Evolutionary conservation across 2,329 filamentous ascomycete genomes (phyloP), one percentile per base, ranked within the genome.

Genomic region (Fusarium papillatum): DNA sequence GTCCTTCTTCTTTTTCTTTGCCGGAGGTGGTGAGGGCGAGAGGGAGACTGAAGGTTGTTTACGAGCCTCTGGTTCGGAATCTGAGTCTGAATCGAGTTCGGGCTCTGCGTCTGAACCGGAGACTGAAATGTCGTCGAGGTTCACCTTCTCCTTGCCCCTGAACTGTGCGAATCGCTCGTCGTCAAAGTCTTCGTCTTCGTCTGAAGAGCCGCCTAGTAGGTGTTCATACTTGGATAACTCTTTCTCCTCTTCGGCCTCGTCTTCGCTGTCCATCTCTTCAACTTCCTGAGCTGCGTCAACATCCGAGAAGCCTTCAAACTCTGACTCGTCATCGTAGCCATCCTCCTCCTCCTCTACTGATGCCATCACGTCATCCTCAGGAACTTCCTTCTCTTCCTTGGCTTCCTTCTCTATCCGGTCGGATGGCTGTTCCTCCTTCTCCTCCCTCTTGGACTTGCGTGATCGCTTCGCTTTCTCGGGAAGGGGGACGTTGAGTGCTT

Each of bases 401-500:
- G 61, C 19, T 6, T 67, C 64, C n/a, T 77, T 76, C 41, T 73
- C 61, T 62, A 75, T 75, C 66, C 76, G 68, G 43, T 80, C 76
- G 9, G 80, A 71, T 24, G 78, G 76, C 48, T 83, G 79, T 19
- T 84, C 79, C 34, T 80, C 76, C 59, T 81, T 81, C 22, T 82
- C 80, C 16, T 82, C 80, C 36, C 80, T 75, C 71, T 83, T 83
- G 24, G 76, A 76, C 75, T 82, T 83, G 55, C 80, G 81, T 14
- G 73, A 73, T 13, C 80, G 80, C 72, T 83, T 84, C 7, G 73
- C 76, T 62, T 83, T 83, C 64, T 87, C 86, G 0, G 89, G 88
- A 66, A 87, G 81, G 5, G 87, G 81, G 0, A 91, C 84, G 3
- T 87, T 84, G 19, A 92, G 82, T 5, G 84, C 82, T 57, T 84